Base-by-base conservation (phyloP, 768 basidiomycete genomes). In the Boletus tylopilopsis region DNA sequence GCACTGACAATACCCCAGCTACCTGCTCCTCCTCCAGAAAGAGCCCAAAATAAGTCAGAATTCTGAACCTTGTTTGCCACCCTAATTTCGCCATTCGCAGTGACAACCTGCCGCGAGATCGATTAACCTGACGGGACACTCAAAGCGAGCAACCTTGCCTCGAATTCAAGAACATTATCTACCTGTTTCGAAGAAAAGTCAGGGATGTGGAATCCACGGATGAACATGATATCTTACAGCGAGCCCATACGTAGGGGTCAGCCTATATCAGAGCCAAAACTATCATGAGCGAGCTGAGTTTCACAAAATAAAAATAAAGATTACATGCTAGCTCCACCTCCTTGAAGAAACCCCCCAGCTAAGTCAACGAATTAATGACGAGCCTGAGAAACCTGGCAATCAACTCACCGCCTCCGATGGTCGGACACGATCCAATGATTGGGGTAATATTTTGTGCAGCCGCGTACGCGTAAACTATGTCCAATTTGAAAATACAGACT, bases 291-390 rank as follows among this genome's bases (percentile, higher is more conserved):
- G 3, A 16, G n/a, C n/a, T 8, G 15, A 41, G 11, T 9, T 18
- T 7, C 8, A 13, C 34, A 25, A 7, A 18, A 18, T 27, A 16
- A 18, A 4, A 18, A 6, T 16, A 21, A n/a, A n/a, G n/a, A 49
- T 50, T 38, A 63, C 38, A 65, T 54, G 39, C 74, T 68, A 45
- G 78, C 74, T 5, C 79, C 78, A 6, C 76, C 78, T 24, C 79
- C 80, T 47, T 71, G 68, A 3, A 76, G 43, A 68, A 70, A 81
- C 9, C 80, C 78, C 25, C 76, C 79, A 12, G 73, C 76, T 64
- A 6, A 12, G 8, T 16, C 6, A 34, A 5, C 13, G 15, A 5
- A 34, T 13, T 6, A 6, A 34, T 16, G n/a, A 16, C 15, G 29
- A 12, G 12, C n/a, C 11, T 16, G 4, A 30, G 15, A 24, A 33